Percentiles rank a stretch among this genome's conserved stretches.
These are phyloP conservation scores for Yamadazyma phyllophila DNA, from an alignment of 805 yeast species.

Conservation along the genomic window DNA sequence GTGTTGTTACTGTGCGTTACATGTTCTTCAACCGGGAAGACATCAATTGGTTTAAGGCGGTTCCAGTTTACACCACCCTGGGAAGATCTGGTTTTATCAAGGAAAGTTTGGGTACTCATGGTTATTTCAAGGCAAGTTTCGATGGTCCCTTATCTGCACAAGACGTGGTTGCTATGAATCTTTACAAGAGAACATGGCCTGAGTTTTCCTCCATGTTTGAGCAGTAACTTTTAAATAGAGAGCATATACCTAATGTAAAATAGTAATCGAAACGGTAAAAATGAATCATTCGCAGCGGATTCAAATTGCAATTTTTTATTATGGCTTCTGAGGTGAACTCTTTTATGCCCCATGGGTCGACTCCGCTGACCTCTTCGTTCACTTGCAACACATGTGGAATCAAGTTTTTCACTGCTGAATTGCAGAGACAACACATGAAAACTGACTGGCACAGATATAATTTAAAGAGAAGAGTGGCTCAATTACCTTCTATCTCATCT, in stretches of 20 bases:
- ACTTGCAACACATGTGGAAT: conserved; percentile 43
- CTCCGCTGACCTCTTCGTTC: conserved; percentile 25
- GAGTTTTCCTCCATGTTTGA: conserved; percentile 26
- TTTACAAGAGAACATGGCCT: conserved; percentile 96
- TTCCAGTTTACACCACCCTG: conserved; percentile 87
- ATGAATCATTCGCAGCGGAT: background rate
- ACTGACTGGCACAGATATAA: conserved; percentile 47
- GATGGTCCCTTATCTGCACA: conserved; percentile 89
- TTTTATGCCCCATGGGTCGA: conserved; percentile 22
- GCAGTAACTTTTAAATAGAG: background rate
- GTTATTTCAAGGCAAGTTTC: conserved; percentile 93
- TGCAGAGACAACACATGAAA: conserved; percentile 44
- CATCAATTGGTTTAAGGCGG: conserved; percentile 82
- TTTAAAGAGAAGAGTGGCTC: conserved; percentile 45
- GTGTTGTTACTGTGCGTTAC: conserved; percentile 87
- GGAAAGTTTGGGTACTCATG: conserved; percentile 96
- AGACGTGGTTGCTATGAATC: conserved; percentile 90
- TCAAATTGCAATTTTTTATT: background rate
- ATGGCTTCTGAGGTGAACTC: background rate
- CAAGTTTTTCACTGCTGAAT: conserved; percentile 35
- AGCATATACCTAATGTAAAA: conserved; percentile 4
- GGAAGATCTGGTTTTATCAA: conserved; percentile 95
- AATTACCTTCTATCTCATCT: conserved; percentile 68
- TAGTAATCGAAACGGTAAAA: background rate
- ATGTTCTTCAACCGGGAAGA: conserved; percentile 96